Evolutionary conservation across 192 early-diverging fungal genomes (phyloP), one percentile per base, ranked within the genome.

Genomic region (Coemansia sp.): DNA sequence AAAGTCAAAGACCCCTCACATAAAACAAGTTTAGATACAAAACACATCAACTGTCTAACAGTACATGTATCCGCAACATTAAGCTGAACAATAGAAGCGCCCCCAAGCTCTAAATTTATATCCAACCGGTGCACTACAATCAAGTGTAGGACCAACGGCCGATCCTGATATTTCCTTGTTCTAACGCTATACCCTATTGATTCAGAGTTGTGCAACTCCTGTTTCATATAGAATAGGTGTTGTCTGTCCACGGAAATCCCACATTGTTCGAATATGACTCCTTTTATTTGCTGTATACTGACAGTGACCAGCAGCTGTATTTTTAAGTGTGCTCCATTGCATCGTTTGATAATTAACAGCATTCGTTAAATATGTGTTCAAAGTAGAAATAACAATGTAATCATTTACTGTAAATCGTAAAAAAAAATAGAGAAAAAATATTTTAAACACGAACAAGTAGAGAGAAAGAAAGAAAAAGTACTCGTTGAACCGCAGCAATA

Each of bases 221-320:
- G 33, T 6, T 39, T 39, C 21, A 21, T n/a, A 17, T 40, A 61
- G 7, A 61, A 23, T 9, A 61, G 35, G 19, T 61, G 59, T 3
- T 61, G 59, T 39, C 19, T 40, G 17, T 61, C 37, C 9, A 61
- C 32, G 8, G 59, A 13, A 7, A 61, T 40, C 2, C 59, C 37
- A 1, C 59, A 61, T 40, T 61, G 4, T 13, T 61, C 59, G 17
- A 19, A 61, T 13, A 61, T 23, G 3, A 61, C 21, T 19, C n/a
- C 38, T 37, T 61, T 61, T 23, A 61, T 10, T 23, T 61, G 38
- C 7, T 26, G 35, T 17, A 61, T 61, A 8, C 59, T 61, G 38
- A 61, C 21, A 23, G 59, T 61, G 33, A 39, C 59, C 59, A 61
- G 35, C 59, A 61, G 5, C 19, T 39, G 33, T 61, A 40, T 19